Conservation (phyloP, 371 early-diverging fungal genomes). For the Mortierella polycephala region DNA sequence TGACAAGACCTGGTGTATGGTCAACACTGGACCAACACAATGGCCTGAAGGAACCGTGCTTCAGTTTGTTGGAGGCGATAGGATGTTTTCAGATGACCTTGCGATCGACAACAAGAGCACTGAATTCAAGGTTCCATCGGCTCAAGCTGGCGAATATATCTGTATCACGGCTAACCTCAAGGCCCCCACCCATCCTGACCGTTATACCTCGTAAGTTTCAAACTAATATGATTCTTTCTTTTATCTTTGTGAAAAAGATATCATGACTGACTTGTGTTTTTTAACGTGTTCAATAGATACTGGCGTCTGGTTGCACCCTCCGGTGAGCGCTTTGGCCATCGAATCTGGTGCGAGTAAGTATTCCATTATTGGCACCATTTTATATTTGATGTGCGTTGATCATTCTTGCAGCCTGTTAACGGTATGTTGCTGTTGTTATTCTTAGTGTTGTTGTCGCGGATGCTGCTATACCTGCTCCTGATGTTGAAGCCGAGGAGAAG, state of each 20-base stretch:
- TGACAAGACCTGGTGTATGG: constrained; percentile 76
- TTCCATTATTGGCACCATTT: not conserved
- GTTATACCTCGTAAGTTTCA: constrained; percentile 59
- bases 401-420: not conserved
- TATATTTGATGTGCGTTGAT: not conserved
- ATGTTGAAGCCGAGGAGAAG: not conserved
- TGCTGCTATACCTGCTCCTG: not conserved
- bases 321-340: constrained; percentile 74
- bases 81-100: constrained; percentile 50
- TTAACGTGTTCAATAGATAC: constrained; percentile 21
- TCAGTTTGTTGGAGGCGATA: constrained; percentile 66
- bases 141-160: constrained; percentile 60
- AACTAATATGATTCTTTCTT: not conserved
- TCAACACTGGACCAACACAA: constrained; percentile 64
- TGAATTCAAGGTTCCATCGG: constrained; percentile 57
- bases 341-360: constrained; percentile 69
- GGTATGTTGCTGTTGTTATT: no score
- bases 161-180: constrained; percentile 68
- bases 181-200: constrained; percentile 69
- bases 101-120: constrained; percentile 30
- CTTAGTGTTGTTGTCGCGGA: not conserved
- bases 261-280: not conserved
- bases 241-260: not conserved
- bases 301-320: constrained; percentile 72
- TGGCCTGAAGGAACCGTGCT: constrained; percentile 76